Evolutionary conservation across 148 eudicot genomes (phyloP).

Genomic region (Fagopyrum tataricum): DNA sequence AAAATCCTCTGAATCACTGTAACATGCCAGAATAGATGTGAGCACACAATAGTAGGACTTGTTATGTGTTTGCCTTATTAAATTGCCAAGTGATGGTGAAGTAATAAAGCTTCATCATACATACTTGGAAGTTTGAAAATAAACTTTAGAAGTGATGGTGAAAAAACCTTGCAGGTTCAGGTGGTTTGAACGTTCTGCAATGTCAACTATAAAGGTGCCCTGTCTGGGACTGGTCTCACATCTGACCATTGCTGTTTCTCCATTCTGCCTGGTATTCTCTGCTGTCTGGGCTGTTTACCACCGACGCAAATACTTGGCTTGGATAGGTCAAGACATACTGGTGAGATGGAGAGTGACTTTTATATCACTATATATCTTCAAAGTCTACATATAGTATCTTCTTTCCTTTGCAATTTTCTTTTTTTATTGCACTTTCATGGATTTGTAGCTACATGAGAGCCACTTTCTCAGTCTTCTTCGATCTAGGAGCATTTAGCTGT

Average conservation of each 20-base stretch:
- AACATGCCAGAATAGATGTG: neutral
- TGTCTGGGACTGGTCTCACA: constrained; percentile 75
- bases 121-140: neutral
- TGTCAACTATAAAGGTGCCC: constrained; percentile 67
- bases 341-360: constrained; percentile 34
- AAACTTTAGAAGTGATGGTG: constrained; percentile 18
- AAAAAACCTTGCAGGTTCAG: constrained; percentile 54
- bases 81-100: neutral
- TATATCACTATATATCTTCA: neutral
- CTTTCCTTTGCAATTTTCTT: neutral
- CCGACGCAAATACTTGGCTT: constrained; percentile 52
- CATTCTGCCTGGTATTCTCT: constrained; percentile 82
- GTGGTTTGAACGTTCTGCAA: constrained; percentile 74
- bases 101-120: neutral
- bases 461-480: neutral
- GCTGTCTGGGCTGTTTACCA: constrained; percentile 89
- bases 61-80: neutral
- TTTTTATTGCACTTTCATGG: neutral
- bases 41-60: neutral
- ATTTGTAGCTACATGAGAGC: neutral
- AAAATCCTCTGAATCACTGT: neutral
- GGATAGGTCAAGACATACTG: constrained; percentile 99
- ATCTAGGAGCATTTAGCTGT: too few relatives aligned
- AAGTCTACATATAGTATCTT: neutral
- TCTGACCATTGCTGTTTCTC: constrained; percentile 73